These are phyloP conservation scores for Cladosporium sp. DNA, from an alignment of 2,329 filamentous ascomycete species.

Conservation along the genomic window DNA sequence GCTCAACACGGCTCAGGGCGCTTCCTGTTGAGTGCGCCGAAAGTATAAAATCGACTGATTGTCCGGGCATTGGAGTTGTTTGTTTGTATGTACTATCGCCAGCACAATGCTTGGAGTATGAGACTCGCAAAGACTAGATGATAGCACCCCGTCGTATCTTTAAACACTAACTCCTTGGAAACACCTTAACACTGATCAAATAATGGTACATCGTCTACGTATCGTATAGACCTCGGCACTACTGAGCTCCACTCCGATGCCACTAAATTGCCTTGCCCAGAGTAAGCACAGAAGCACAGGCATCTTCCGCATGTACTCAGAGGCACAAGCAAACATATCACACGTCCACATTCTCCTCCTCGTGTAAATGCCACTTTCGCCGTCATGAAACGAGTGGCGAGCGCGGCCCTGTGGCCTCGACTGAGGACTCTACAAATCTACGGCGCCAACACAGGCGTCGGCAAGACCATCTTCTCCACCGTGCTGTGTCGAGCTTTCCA, in stretches of 20 bases:
- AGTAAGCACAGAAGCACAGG: constrained; percentile 2
- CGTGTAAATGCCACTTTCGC: not conserved
- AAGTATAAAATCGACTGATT: not conserved
- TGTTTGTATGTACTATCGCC: not conserved
- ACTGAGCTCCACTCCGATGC: not conserved
- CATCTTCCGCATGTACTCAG: not conserved
- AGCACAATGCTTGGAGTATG: not conserved
- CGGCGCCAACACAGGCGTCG: constrained; percentile 80
- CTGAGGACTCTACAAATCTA: constrained; percentile 74
- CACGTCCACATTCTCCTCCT: not conserved
- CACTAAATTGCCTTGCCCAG: constrained; percentile 7
- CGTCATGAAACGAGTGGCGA: constrained; percentile 49
- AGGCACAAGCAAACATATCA: not conserved
- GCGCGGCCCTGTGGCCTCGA: constrained; percentile 66
- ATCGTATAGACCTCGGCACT: not conserved
- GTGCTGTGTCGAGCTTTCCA: constrained; percentile 65
- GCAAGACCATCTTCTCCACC: constrained; percentile 79
- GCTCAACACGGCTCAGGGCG: constrained; percentile 5
- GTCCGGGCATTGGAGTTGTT: not conserved
- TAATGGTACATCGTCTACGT: not conserved
- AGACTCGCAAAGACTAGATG: too few species aligned
- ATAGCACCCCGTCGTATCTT: too few species aligned
- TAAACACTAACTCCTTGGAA: not conserved
- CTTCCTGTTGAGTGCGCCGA: not conserved
- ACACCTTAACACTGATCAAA: not conserved